Base-by-base conservation (phyloP, 2,329 filamentous ascomycete species). In the Aureobasidium sp. region DNA sequence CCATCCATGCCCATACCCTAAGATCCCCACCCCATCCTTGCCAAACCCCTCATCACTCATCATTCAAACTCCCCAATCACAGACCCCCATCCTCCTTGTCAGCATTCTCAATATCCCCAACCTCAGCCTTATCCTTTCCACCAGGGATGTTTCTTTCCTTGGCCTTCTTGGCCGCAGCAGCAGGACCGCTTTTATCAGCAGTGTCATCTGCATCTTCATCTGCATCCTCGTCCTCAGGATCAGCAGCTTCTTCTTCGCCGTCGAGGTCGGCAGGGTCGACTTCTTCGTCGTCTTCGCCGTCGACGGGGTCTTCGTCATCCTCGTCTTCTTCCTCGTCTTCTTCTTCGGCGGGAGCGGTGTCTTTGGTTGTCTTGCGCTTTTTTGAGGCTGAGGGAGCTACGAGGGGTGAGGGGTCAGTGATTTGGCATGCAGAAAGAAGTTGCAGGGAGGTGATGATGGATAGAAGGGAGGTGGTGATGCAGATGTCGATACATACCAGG, bases 81-180 rank as follows among this genome's bases (percentile, higher is more conserved):
- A 50, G 20, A 50, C 47, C 47, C 4, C 47, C 47, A 34, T 50
- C 29, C 29, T 50, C 37, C 48, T 52, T 10, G 0, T 37, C 34
- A 5, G 48, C 48, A 52, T 52, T 52, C 34, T 52, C 34, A 17
- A 52, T 52, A 26, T 52, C 48, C 1, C 48, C 48, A 1, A 52
- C 48, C 34, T 52, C 48, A 3, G 48, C 48, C 48, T 52, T 52
- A 13, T 52, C 48, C 51, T 55, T 12, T n/a, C 51, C 51, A 12
- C 51, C 51, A 2, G 71, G 70, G 27, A 71, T 67, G 12, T 64
- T 65, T 20, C 62, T 64, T 20, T 65, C 68, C 66, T 71, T 72
- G 42, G 63, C 64, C 42, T 65, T 61, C 63, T 72, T 71, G 29
- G 70, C 70, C 32, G 67, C 66, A 46, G 68, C 69, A 13, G 71